Conservation (phyloP, 2,329 filamentous ascomycete species). For the Thielaviopsis populi region DNA sequence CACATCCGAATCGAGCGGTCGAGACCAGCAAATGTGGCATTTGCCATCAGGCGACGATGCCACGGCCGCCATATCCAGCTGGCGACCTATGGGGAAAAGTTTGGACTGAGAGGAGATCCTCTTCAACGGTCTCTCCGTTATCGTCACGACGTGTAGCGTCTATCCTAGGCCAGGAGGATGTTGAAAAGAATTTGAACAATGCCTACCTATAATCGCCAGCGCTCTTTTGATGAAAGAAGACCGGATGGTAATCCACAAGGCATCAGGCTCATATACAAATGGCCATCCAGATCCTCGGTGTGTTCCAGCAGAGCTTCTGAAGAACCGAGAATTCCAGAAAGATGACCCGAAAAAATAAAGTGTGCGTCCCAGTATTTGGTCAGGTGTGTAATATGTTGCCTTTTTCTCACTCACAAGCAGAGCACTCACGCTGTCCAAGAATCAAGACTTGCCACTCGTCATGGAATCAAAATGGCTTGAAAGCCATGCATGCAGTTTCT, state of each 20-base stretch:
- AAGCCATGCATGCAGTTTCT: neutral
- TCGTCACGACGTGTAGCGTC: slow-evolving; percentile 27
- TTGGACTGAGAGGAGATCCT: slow-evolving; percentile 39
- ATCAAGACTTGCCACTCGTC: neutral
- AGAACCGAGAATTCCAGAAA: slow-evolving; percentile 60
- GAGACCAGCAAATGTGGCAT: slow-evolving; percentile 46
- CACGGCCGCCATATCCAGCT: slow-evolving; percentile 53
- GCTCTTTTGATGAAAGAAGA: slow-evolving; percentile 46
- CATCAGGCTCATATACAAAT: slow-evolving; percentile 37
- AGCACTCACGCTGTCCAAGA: slow-evolving; percentile 11
- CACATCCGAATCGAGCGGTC: slow-evolving; percentile 55
- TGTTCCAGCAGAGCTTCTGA: slow-evolving; percentile 49
- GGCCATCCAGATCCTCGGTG: slow-evolving; percentile 31
- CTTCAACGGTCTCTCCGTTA: slow-evolving; percentile 27
- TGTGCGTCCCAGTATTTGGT: slow-evolving; percentile 57
- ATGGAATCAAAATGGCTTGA: neutral
- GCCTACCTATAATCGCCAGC: slow-evolving; percentile 46
- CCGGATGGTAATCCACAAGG: slow-evolving; percentile 45
- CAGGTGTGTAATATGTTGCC: slow-evolving; percentile 52
- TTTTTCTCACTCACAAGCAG: neutral
- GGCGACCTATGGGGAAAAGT: slow-evolving; percentile 47
- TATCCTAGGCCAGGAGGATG: slow-evolving; percentile 40
- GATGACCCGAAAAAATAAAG: slow-evolving; percentile 60
- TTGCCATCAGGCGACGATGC: slow-evolving; percentile 47
- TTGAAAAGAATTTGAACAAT: slow-evolving; percentile 48